Percentiles rank a stretch among this genome's conserved stretches.
Conservation (phyloP, 2,329 filamentous ascomycete genomes). For the Penicillium sp. region DNA sequence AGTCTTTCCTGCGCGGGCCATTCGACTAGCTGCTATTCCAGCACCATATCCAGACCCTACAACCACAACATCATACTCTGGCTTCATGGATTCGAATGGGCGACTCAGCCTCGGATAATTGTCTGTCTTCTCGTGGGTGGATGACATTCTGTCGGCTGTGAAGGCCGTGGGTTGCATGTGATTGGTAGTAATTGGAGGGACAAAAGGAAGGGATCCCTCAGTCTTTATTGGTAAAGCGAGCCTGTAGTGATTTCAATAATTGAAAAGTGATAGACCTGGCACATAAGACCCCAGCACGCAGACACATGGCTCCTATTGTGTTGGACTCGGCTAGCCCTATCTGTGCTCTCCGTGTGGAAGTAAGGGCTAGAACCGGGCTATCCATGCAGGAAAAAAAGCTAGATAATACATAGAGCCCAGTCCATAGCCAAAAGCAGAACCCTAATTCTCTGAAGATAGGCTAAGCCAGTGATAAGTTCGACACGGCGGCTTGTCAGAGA, state of each 20-base stretch:
- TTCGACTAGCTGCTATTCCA: conserved; percentile 65
- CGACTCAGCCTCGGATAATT: conserved; percentile 10
- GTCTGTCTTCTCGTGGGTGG: background rate
- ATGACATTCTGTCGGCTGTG: conserved; percentile 2
- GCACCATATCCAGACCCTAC: conserved; percentile 72
- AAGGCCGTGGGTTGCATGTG: background rate
- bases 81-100: conserved; percentile 6
- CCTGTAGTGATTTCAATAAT: background rate
- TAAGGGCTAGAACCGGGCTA: background rate
- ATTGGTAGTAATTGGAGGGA: background rate
- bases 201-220: background rate
- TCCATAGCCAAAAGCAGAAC: no score
- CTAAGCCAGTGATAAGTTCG: background rate
- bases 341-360: background rate
- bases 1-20: conserved; percentile 61
- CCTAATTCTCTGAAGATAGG: background rate
- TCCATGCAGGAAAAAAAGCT: background rate
- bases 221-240: background rate
- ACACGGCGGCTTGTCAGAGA: background rate
- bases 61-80: conserved; percentile 64
- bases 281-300: background rate
- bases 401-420: background rate
- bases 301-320: background rate
- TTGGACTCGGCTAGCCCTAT: background rate
- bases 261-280: background rate